Conservation (phyloP, 805 yeast genomes). For the Candida glaebosa region DNA sequence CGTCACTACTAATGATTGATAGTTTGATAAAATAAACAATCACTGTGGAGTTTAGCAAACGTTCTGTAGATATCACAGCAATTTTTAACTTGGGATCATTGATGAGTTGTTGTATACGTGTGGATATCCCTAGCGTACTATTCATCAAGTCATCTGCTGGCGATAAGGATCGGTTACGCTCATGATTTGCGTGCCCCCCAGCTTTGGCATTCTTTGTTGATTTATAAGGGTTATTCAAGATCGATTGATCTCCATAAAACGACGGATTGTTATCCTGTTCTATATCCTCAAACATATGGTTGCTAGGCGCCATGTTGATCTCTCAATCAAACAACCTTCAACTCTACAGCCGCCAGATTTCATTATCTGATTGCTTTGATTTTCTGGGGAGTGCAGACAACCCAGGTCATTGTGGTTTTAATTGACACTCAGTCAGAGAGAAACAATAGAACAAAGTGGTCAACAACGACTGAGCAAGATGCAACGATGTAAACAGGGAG, state of each 20-base stretch:
- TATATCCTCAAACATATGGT: slow-evolving; percentile 31
- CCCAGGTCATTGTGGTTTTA: background rate
- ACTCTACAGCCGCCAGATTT: background rate
- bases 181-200: background rate
- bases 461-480: too few species aligned
- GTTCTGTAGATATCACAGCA: slow-evolving; percentile 33
- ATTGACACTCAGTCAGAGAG: too few species aligned
- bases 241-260: slow-evolving; percentile 33
- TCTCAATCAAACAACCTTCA: background rate
- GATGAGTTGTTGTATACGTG: slow-evolving; percentile 26
- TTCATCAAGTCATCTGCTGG: slow-evolving; percentile 20
- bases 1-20: slow-evolving; percentile 8
- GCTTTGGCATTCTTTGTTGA: slow-evolving; percentile 10
- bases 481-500: too few species aligned
- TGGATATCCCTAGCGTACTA: slow-evolving; percentile 28
- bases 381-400: background rate
- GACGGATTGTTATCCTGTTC: slow-evolving; percentile 47
- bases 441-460: too few species aligned
- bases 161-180: background rate
- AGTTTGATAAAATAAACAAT: slow-evolving; percentile 37
- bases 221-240: slow-evolving; percentile 22
- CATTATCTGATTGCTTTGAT: background rate
- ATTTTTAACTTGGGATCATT: slow-evolving; percentile 24
- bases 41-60: slow-evolving; percentile 31
- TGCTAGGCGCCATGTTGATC: slow-evolving; percentile 2